A percentile compares a stretch with the other conserved stretches of the same genome.
Conservation (phyloP, 768 basidiomycete genomes). For the Tricholomella constricta region DNA sequence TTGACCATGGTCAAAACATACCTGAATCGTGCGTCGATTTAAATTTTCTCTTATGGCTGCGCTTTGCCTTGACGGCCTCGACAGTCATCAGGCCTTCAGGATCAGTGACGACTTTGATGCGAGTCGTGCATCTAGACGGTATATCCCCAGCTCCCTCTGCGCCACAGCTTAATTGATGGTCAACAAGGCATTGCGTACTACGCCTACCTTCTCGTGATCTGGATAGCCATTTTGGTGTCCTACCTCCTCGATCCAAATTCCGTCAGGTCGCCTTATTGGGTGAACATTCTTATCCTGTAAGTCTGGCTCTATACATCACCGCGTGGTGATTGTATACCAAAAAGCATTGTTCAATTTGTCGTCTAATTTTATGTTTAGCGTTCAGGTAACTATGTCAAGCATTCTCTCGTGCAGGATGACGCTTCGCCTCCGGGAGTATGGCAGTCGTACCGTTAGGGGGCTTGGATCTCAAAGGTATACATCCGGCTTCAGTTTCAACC, state of each 20-base stretch:
- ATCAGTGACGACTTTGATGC: background rate
- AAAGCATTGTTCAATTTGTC: no score
- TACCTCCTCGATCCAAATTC: no score
- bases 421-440: slow-evolving; percentile 7
- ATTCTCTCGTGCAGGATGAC: slow-evolving; percentile 7
- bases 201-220: no score
- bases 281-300: no score
- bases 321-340: background rate
- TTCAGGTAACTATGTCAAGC: slow-evolving; percentile 6
- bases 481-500: background rate
- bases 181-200: slow-evolving; percentile 7
- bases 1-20: background rate
- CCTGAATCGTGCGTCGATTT: background rate
- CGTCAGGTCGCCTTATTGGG: no score
- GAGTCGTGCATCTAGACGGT: slow-evolving; percentile 10
- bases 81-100: background rate
- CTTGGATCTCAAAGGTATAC: background rate
- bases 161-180: background rate
- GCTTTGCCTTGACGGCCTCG: no score
- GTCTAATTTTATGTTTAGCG: background rate
- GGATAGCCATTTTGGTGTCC: no score
- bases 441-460: background rate
- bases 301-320: background rate
- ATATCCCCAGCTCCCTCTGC: background rate
- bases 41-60: background rate